A percentile compares a stretch with the other conserved stretches of the same genome.
Evolutionary conservation across 805 yeast genomes (phyloP).

Genomic region (Myxozyma melibiosi): DNA sequence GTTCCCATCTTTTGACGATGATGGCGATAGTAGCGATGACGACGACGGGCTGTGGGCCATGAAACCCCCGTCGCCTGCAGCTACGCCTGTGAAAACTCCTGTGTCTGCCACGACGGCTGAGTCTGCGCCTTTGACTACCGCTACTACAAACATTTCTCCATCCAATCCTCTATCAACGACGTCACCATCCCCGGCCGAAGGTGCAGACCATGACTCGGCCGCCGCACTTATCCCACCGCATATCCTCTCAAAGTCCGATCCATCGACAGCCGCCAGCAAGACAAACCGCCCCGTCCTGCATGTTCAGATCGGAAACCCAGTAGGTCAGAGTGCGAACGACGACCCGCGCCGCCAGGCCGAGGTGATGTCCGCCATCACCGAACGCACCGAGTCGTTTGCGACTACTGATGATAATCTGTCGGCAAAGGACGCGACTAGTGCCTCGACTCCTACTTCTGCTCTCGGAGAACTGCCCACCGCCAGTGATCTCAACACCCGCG

Average conservation of each 20-base stretch:
- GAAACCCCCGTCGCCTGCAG: constrained; percentile 36
- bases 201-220: too few relatives aligned
- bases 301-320: constrained; percentile 26
- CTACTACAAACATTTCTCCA: too few relatives aligned
- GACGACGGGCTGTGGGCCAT: constrained; percentile 67
- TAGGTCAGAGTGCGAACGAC: not conserved
- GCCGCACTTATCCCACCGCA: too few relatives aligned
- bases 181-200: too few relatives aligned
- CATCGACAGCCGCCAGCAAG: too few relatives aligned
- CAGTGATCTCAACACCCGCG: not conserved
- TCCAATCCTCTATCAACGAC: too few relatives aligned
- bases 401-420: not conserved
- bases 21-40: constrained; percentile 37
- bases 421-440: constrained; percentile 4
- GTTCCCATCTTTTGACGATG: constrained; percentile 39
- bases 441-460: constrained; percentile 25
- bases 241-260: too few relatives aligned
- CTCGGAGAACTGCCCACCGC: constrained; percentile 24
- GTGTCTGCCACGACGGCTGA: too few relatives aligned
- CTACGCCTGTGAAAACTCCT: not conserved
- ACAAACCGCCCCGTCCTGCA: constrained; percentile 28
- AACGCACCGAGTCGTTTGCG: constrained; percentile 19
- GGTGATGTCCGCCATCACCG: constrained; percentile 28
- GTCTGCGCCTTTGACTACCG: too few relatives aligned
- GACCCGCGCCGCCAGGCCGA: not conserved